A percentile compares a stretch with the other conserved stretches of the same genome.
phyloP scores from a whole-genome alignment of 768 basidiomycete genomes.

The Amyloporia xantha region DNA sequence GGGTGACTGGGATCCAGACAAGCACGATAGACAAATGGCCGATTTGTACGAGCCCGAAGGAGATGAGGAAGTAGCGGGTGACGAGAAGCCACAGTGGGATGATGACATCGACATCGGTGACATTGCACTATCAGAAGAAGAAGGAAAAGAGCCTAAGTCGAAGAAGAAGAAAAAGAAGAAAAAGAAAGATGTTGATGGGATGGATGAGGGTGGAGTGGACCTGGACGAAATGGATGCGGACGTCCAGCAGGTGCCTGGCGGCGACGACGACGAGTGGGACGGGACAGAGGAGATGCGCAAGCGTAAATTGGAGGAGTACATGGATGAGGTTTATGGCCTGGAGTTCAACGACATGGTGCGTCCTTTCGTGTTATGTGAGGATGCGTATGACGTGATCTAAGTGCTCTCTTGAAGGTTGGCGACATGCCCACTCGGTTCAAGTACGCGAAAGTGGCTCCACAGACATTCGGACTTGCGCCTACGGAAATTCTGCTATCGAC shows the following conservation, averaged over 20 bases:
- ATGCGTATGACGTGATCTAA: conserved; percentile 1
- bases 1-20: conserved; percentile 85
- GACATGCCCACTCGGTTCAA: conserved; percentile 90
- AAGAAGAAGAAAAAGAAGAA: conserved; percentile 53
- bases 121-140: conserved; percentile 36
- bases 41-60: conserved; percentile 58
- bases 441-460: conserved; percentile 64
- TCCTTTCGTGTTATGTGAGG: conserved; percentile 11
- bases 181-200: conserved; percentile 30
- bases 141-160: conserved; percentile 24
- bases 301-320: conserved; percentile 74
- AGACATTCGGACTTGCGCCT: conserved; percentile 66
- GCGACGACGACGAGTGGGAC: conserved; percentile 66
- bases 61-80: conserved; percentile 27
- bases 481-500: conserved; percentile 87
- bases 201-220: conserved; percentile 42
- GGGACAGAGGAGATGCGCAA: conserved; percentile 91
- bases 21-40: conserved; percentile 80
- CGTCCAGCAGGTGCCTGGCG: conserved; percentile 44
- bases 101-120: conserved; percentile 84
- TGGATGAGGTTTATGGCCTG: conserved; percentile 85
- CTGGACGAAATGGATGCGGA: conserved; percentile 51
- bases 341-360: conserved; percentile 95
- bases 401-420: conserved; percentile 54
- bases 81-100: conserved; percentile 83